Conservation (phyloP, 257 asterid genomes). For the Avicennia marina region DNA sequence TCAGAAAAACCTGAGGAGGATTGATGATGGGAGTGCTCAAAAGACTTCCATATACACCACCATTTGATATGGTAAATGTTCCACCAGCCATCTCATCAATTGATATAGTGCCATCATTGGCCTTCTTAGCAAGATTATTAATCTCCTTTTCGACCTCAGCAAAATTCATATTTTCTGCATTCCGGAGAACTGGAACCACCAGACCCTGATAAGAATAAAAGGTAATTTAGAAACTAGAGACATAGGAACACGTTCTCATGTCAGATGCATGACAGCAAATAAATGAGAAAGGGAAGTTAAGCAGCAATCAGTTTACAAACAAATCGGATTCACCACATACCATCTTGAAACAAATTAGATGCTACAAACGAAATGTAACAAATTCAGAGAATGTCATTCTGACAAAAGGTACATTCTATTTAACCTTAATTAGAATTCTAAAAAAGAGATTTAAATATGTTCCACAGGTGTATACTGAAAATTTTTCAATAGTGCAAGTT, state of each 20-base stretch:
- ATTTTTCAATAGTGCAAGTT: neutral
- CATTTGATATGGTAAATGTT: slow-evolving; percentile 91
- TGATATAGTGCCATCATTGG: slow-evolving; percentile 81
- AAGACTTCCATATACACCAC: slow-evolving; percentile 98
- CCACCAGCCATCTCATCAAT: slow-evolving; percentile 99
- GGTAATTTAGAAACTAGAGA: slow-evolving; percentile 7
- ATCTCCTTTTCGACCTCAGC: slow-evolving; percentile 95
- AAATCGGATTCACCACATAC: neutral
- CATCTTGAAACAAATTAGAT: neutral
- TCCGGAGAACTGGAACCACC: slow-evolving; percentile 94
- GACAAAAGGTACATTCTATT: neutral
- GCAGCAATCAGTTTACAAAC: no score
- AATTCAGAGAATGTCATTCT: neutral
- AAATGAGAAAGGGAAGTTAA: neutral
- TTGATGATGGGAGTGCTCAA: slow-evolving; percentile 95
- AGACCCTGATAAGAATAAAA: slow-evolving; percentile 61
- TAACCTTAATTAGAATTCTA: no score
- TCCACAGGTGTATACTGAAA: neutral
- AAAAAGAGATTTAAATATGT: neutral
- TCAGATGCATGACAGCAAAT: neutral
- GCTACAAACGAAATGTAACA: neutral
- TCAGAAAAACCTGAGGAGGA: slow-evolving; percentile 84
- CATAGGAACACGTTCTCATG: neutral
- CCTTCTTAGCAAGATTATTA: slow-evolving; percentile 85
- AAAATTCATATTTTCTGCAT: slow-evolving; percentile 81